Evolutionary conservation across 1,139 yeast species (phyloP).

Genomic region (Zygotorulaspora mrakii): DNA sequence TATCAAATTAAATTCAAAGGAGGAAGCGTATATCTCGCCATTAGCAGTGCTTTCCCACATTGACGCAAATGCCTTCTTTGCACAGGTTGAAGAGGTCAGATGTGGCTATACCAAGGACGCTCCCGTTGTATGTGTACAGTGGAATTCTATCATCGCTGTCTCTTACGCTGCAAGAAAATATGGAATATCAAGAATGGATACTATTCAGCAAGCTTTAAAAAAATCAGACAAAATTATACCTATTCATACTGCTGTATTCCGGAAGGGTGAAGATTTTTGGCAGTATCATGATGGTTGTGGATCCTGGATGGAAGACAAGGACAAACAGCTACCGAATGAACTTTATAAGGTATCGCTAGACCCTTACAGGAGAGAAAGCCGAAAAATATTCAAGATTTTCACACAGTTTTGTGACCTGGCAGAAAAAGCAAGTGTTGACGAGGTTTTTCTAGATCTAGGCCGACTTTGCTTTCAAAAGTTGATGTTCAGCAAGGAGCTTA

Average conservation of each 20-base stretch:
- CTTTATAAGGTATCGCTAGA: slow-evolving; percentile 83
- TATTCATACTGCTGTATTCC: slow-evolving; percentile 93
- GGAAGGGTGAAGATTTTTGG: slow-evolving; percentile 84
- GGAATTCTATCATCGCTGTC: slow-evolving; percentile 87
- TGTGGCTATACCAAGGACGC: slow-evolving; percentile 59
- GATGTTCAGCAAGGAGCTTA: slow-evolving; percentile 37
- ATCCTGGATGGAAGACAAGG: slow-evolving; percentile 34
- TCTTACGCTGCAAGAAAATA: slow-evolving; percentile 81
- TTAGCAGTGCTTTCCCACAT: slow-evolving; percentile 80
- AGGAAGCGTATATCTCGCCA: slow-evolving; percentile 55
- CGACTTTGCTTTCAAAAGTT: slow-evolving; percentile 42
- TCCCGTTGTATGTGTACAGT: slow-evolving; percentile 93
- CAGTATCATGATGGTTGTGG: slow-evolving; percentile 51
- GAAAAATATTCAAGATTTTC: slow-evolving; percentile 69
- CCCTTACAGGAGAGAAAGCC: slow-evolving; percentile 83
- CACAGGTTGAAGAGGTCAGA: slow-evolving; percentile 86
- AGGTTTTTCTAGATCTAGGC: slow-evolving; percentile 83
- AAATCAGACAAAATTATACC: slow-evolving; percentile 73
- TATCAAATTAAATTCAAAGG: slow-evolving; percentile 44
- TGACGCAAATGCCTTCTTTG: slow-evolving; percentile 92
- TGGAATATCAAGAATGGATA: slow-evolving; percentile 79
- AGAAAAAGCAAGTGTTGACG: slow-evolving; percentile 95
- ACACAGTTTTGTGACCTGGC: slow-evolving; percentile 55
- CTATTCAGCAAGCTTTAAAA: slow-evolving; percentile 57
- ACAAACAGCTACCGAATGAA: slow-evolving; percentile 41